Evolutionary conservation across 352 stramenopile genomes (phyloP).

Genomic region (Phytophthora aleatoria): DNA sequence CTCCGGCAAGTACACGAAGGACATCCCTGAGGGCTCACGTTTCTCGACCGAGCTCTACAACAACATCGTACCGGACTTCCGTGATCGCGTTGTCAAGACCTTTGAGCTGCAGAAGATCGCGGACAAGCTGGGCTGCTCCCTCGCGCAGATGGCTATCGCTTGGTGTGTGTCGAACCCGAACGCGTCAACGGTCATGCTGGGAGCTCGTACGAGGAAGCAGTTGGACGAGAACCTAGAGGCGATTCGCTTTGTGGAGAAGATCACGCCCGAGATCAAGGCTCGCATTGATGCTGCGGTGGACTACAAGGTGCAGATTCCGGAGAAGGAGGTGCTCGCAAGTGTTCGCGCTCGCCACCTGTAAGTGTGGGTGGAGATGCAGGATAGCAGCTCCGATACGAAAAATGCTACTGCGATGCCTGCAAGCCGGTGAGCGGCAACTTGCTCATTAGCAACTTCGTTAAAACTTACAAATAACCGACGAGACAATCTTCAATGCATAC

Average conservation of each 20-base stretch:
- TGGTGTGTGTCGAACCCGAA: conserved; percentile 56
- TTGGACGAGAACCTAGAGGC: conserved; percentile 60
- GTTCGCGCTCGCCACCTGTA: conserved; percentile 29
- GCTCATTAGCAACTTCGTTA: no score
- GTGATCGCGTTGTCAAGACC: conserved; percentile 32
- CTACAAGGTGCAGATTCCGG: conserved; percentile 32
- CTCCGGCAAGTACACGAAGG: conserved; percentile 56
- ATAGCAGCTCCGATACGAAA: not conserved
- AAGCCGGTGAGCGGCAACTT: not conserved
- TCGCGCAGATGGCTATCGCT: conserved; percentile 27
- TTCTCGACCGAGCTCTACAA: conserved; percentile 38
- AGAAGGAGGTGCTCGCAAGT: conserved; percentile 24
- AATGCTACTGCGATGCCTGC: not conserved
- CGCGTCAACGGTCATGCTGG: conserved; percentile 54
- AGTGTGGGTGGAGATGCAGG: not conserved
- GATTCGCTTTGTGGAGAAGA: conserved; percentile 44
- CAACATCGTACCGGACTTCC: conserved; percentile 36
- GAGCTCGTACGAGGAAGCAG: conserved; percentile 51
- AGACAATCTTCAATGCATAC: no score
- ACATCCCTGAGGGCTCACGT: conserved; percentile 31
- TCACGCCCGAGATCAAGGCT: conserved; percentile 57
- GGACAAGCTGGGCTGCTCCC: conserved; percentile 36
- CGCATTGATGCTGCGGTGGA: conserved; percentile 56
- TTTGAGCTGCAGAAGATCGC: conserved; percentile 45
- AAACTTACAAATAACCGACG: no score